A percentile compares a stretch with the other conserved stretches of the same genome.
These are phyloP conservation scores for Beauveria varroae DNA, from an alignment of 2,329 filamentous ascomycete species.

Conservation along the genomic window DNA sequence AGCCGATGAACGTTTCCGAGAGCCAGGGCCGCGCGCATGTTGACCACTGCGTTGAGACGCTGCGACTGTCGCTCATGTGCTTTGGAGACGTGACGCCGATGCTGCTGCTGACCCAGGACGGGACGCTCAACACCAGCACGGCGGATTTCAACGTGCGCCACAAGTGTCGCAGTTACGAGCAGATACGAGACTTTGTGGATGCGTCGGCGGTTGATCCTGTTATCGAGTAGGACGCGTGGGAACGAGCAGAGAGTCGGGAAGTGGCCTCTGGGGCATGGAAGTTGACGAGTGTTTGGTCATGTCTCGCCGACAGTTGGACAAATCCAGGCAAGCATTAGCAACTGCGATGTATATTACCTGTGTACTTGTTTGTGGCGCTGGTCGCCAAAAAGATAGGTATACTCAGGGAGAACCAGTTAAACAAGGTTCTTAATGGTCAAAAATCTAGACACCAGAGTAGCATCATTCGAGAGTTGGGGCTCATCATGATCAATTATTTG, in stretches of 20 bases:
- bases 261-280: neutral
- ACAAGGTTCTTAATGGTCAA: too few relatives aligned
- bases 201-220: neutral
- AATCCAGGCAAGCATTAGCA: too few relatives aligned
- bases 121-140: neutral
- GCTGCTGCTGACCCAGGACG: neutral
- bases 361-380: too few relatives aligned
- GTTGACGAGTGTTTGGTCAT: too few relatives aligned
- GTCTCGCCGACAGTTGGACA: neutral
- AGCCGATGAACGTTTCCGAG: neutral
- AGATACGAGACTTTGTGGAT: neutral
- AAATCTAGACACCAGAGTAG: neutral
- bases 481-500: too few relatives aligned
- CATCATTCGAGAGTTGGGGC: neutral
- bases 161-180: conserved; percentile 10
- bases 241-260: neutral
- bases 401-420: too few relatives aligned
- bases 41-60: conserved; percentile 14
- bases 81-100: conserved; percentile 13
- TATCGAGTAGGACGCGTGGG: neutral
- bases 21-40: conserved; percentile 3
- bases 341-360: too few relatives aligned
- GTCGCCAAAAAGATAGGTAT: neutral
- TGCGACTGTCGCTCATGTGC: conserved; percentile 15
- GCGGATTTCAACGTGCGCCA: conserved; percentile 6